Evolutionary conservation across 768 basidiomycete genomes (phyloP), one percentile per base, ranked within the genome.

Genomic region (Kondoa malvinella): DNA sequence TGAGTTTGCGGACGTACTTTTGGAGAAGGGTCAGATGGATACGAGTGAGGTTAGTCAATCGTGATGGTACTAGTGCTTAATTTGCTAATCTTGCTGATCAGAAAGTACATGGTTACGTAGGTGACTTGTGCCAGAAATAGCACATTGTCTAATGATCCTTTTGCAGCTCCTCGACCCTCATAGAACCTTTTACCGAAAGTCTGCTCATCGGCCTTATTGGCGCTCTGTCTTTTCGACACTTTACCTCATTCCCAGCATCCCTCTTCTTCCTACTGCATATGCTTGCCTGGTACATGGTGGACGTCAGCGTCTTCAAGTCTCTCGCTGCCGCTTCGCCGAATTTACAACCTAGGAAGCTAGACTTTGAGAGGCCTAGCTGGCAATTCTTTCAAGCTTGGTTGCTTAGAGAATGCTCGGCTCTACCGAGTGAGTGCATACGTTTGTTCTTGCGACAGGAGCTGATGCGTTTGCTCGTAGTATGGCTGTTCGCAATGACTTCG

Each of bases 11-110:
- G 33, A 90, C 87, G 74, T 99, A 95, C 77, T 80, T 96, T 68
- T 84, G 84, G 81, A 83, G 95, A 34, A 85, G 95, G 31, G 85
- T 91, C 25, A 86, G 95, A 1, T 99, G 95, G 95, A 90, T 99
- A 74, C 85, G 95, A 57, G 94, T 97, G 33, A 8, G 40, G 40
- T 50, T 21, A 8, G 40, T 50, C 40, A 8, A n/a, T n/a, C n/a
- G n/a, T n/a, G n/a, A n/a, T 50, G 12, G 12, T 50, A 8, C 21
- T 50, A 8, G 21, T 50, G 8, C 12, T 50, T 50, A 8, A 8
- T 50, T 21, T 8, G 21, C 40, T 21, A 50, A 50, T 50, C 21
- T 21, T 50, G 40, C 8, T 21, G 40, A 8, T 50, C 40, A 84
- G 95, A 65, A 96, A 92, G 77, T 85, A 85, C 73, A 97, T 97